Conservation (phyloP, 352 stramenopile species). For the Pythium aristosporum region DNA sequence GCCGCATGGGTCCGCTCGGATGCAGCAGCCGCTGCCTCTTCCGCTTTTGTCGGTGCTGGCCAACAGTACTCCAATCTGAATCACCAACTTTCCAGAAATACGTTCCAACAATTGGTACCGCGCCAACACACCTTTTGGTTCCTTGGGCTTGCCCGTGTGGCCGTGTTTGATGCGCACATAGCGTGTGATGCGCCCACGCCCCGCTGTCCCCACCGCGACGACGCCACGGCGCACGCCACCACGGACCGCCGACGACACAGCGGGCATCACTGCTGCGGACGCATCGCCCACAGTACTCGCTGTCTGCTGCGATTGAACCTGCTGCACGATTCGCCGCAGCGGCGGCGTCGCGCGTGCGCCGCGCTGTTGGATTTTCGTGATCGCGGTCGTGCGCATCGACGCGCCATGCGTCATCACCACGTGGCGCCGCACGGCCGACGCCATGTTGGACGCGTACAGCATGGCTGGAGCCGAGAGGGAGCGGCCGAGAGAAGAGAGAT, state of each 20-base stretch:
- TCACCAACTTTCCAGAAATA: background rate
- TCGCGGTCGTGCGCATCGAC: constrained; percentile 11
- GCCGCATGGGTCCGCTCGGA: constrained; percentile 36
- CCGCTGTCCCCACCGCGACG: background rate
- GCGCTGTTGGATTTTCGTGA: constrained; percentile 26
- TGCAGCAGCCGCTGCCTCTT: constrained; percentile 29
- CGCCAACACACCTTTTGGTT: constrained; percentile 8
- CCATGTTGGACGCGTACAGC: constrained; percentile 8
- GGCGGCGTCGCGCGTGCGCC: constrained; percentile 30
- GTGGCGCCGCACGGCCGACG: background rate
- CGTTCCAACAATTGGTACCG: background rate
- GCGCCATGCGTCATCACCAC: constrained; percentile 1
- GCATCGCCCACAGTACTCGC: background rate
- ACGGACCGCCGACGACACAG: constrained; percentile 8
- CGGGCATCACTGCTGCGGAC: background rate
- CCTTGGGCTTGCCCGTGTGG: background rate
- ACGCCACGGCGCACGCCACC: constrained; percentile 6
- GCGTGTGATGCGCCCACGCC: constrained; percentile 17
- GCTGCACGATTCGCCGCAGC: constrained; percentile 27
- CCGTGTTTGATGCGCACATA: constrained; percentile 17
- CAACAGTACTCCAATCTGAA: background rate
- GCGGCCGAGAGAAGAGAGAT: background rate
- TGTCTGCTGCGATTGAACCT: constrained; percentile 1
- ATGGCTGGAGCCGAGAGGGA: background rate
- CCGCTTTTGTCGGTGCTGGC: constrained; percentile 9